Conservation (phyloP, 768 basidiomycete genomes). For the Suillus subluteus region DNA sequence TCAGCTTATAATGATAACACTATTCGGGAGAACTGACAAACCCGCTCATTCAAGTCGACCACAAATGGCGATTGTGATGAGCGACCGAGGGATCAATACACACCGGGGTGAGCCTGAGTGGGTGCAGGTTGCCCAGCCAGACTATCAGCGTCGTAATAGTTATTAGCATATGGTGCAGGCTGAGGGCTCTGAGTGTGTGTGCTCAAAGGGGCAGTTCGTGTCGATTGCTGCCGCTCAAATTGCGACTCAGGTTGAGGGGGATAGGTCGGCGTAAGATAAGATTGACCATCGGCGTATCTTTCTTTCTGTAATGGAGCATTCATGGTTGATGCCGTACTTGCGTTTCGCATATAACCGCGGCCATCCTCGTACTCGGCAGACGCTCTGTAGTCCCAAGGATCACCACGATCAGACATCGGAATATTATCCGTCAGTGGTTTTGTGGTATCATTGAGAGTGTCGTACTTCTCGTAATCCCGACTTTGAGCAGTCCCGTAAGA, state of each 20-base stretch:
- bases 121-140: constrained; percentile 41
- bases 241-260: constrained; percentile 30
- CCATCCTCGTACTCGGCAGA: constrained; percentile 45
- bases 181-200: constrained; percentile 44
- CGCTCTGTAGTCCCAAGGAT: constrained; percentile 70
- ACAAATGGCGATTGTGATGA: constrained; percentile 7
- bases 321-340: constrained; percentile 63
- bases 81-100: constrained; percentile 30
- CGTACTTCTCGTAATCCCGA: constrained; percentile 81
- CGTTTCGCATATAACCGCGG: constrained; percentile 52
- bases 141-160: constrained; percentile 29
- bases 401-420: constrained; percentile 63
- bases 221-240: constrained; percentile 23
- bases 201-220: constrained; percentile 25
- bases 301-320: constrained; percentile 53
- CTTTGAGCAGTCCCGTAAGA: constrained; percentile 77
- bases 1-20: constrained; percentile 7
- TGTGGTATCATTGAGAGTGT: constrained; percentile 65
- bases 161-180: constrained; percentile 44
- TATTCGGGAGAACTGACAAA: neutral
- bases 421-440: constrained; percentile 60
- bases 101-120: constrained; percentile 52
- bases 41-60: constrained; percentile 8
- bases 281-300: constrained; percentile 38
- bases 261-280: constrained; percentile 36